Evolutionary conservation across 1,284 basidiomycete genomes (phyloP).

Genomic region (Mycosarcoma maydis): DNA sequence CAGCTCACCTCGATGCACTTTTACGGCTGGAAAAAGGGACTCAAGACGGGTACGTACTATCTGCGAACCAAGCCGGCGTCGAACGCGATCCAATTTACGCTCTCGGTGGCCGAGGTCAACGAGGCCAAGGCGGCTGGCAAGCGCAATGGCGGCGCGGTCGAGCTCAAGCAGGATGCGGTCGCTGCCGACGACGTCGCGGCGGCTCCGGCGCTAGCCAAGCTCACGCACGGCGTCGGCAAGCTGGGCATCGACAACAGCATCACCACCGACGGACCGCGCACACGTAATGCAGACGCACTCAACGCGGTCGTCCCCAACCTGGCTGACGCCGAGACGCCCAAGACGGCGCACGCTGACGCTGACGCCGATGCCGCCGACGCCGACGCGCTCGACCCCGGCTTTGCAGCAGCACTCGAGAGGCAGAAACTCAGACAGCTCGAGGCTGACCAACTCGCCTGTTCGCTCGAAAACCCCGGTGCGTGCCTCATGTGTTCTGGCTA

Average conservation of each 20-base stretch:
- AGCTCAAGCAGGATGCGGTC: constrained; percentile 16
- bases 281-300: constrained; percentile 23
- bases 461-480: constrained; percentile 80
- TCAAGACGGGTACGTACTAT: constrained; percentile 90
- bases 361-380: constrained; percentile 13
- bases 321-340: too few species aligned
- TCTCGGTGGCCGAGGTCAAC: constrained; percentile 81
- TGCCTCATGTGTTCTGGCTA: constrained; percentile 66
- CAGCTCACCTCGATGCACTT: constrained; percentile 96
- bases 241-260: constrained; percentile 62
- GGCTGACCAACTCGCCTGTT: constrained; percentile 82
- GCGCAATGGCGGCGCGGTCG: constrained; percentile 23
- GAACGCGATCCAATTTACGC: constrained; percentile 97
- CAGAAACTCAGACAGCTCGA: constrained; percentile 80
- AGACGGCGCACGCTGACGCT: too few species aligned
- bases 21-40: constrained; percentile 98
- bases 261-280: constrained; percentile 59
- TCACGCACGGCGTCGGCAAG: constrained; percentile 52
- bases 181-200: constrained; percentile 8
- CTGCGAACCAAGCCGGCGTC: constrained; percentile 92
- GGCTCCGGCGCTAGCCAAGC: constrained; percentile 5
- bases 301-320: too few species aligned
- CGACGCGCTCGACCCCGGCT: constrained; percentile 76
- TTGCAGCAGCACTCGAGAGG: constrained; percentile 80
- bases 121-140: constrained; percentile 72